These are phyloP conservation scores for Adiantum capillusveneris DNA, from an alignment of 75 land plant genomes.

Conservation along the genomic window DNA sequence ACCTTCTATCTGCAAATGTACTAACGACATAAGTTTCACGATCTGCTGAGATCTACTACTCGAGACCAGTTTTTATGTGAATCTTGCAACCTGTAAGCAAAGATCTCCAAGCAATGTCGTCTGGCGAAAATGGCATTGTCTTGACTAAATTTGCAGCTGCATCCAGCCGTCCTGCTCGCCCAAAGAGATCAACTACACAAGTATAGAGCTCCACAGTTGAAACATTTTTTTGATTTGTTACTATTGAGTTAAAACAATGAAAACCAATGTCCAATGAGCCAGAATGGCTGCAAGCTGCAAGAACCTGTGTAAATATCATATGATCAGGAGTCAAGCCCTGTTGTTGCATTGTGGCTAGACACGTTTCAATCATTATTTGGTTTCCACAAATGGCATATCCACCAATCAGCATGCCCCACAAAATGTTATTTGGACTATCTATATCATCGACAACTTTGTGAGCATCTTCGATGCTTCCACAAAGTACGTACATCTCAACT, in stretches of 20 bases:
- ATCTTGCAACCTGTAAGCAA: constrained; percentile 52
- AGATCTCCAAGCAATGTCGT: constrained; percentile 52
- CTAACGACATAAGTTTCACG: no score
- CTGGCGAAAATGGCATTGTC: constrained; percentile 37
- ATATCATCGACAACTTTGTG: no score
- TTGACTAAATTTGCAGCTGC: constrained; percentile 37
- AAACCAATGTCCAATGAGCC: constrained; percentile 57
- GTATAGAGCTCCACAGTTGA: constrained; percentile 48
- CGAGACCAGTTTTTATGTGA: no score
- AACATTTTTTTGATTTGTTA: constrained; percentile 18
- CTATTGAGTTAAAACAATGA: constrained; percentile 42
- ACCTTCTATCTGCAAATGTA: no score
- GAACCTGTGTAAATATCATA: constrained; percentile 47
- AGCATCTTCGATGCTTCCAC: neutral
- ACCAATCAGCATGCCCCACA: no score
- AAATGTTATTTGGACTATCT: no score
- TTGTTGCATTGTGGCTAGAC: constrained; percentile 10
- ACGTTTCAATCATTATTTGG: no score
- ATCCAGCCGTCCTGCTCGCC: constrained; percentile 52
- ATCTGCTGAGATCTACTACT: no score
- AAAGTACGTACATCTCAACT: no score
- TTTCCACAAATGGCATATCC: no score
- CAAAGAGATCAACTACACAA: constrained; percentile 61
- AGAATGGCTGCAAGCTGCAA: constrained; percentile 60
- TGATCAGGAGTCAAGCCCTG: constrained; percentile 32